Evolutionary conservation across 768 basidiomycete genomes (phyloP).

Genomic region (Amanita rimosa): DNA sequence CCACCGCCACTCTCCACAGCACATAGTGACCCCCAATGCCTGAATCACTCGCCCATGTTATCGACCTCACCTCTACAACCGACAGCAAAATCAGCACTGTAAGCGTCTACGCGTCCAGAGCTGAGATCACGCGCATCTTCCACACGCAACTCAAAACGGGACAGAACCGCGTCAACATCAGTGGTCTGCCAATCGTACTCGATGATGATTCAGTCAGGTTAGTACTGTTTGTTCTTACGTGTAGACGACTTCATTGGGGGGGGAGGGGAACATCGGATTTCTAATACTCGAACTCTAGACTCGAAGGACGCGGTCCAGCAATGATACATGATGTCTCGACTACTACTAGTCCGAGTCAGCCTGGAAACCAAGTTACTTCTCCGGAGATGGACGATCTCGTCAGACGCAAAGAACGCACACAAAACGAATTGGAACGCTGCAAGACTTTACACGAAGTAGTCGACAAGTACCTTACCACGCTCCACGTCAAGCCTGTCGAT

Average conservation of each 20-base stretch:
- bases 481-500: constrained; percentile 17
- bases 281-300: not conserved
- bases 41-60: constrained; percentile 2
- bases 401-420: constrained; percentile 13
- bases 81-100: constrained; percentile 23
- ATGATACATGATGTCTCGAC: constrained; percentile 36
- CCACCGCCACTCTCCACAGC: too few species aligned
- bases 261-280: too few species aligned
- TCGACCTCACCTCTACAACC: constrained; percentile 15
- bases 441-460: constrained; percentile 17
- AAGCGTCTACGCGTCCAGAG: constrained; percentile 23
- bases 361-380: constrained; percentile 14
- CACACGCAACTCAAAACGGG: constrained; percentile 20
- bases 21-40: not conserved
- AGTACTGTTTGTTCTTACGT: constrained; percentile 3
- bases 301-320: constrained; percentile 31
- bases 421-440: constrained; percentile 18
- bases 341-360: constrained; percentile 12
- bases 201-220: constrained; percentile 29
- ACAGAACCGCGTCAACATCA: constrained; percentile 28
- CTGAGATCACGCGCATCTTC: constrained; percentile 26
- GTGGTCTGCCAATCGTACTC: constrained; percentile 24
- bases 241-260: too few species aligned
- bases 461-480: constrained; percentile 23
- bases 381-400: constrained; percentile 16